phyloP scores from a whole-genome alignment of 2,329 filamentous ascomycete genomes.

The Proliferodiscus dingleyae region DNA sequence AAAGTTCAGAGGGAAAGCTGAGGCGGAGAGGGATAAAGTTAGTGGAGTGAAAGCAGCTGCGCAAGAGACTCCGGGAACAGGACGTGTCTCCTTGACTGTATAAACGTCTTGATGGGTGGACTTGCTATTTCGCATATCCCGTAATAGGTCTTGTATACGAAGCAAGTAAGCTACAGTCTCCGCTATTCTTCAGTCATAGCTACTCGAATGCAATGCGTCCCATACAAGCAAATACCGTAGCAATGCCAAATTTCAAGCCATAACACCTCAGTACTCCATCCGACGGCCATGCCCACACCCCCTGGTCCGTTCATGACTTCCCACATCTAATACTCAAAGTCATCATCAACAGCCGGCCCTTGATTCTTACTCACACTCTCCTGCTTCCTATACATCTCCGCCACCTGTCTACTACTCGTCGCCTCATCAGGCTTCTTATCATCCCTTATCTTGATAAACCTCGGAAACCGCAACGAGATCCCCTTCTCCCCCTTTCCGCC shows the following conservation, averaged over 20 bases:
- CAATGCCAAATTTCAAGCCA: neutral
- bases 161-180: no score
- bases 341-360: slow-evolving; percentile 84
- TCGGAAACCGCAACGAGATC: slow-evolving; percentile 83
- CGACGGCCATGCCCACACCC: no score
- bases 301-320: no score
- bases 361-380: slow-evolving; percentile 81
- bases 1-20: slow-evolving; percentile 32
- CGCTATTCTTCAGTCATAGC: no score
- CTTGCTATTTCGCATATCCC: no score
- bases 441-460: slow-evolving; percentile 86
- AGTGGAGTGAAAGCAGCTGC: neutral
- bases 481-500: slow-evolving; percentile 67
- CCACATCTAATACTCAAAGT: slow-evolving; percentile 82
- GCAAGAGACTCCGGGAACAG: no score
- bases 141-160: no score
- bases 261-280: neutral
- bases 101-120: no score
- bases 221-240: no score
- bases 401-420: slow-evolving; percentile 77
- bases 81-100: no score
- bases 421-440: slow-evolving; percentile 96
- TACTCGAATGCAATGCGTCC: no score
- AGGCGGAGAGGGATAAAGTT: slow-evolving; percentile 2
- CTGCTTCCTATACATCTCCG: slow-evolving; percentile 95